Conservation (phyloP, 352 stramenopile species). For the Globisporangium mamillatum region DNA sequence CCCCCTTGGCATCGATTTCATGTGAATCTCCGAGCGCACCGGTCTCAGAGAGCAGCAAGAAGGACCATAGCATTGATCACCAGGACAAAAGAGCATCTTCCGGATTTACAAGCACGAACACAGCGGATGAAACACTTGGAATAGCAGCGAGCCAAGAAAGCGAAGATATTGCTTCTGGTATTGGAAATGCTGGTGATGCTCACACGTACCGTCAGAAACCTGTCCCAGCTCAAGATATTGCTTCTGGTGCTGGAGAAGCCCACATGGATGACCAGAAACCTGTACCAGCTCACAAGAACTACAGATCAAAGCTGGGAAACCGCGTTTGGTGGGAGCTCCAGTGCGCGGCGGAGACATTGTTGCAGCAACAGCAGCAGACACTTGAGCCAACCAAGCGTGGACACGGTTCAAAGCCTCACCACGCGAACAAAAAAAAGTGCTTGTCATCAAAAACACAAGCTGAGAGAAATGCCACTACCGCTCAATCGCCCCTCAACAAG, state of each 20-base stretch:
- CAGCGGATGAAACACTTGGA: neutral
- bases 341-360: constrained; percentile 39
- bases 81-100: neutral
- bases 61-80: neutral
- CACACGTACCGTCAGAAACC: too few species aligned
- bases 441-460: neutral
- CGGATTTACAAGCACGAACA: too few species aligned
- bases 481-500: neutral
- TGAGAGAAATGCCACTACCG: neutral
- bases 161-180: neutral
- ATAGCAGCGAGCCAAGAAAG: neutral
- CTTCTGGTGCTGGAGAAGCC: neutral
- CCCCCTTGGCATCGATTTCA: neutral
- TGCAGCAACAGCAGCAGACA: constrained; percentile 15
- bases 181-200: too few species aligned
- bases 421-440: neutral
- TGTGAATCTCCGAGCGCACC: neutral
- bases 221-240: too few species aligned
- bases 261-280: neutral
- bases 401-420: neutral
- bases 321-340: constrained; percentile 70
- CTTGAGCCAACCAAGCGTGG: neutral
- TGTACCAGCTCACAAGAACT: constrained; percentile 21
- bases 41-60: neutral
- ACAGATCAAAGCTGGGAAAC: constrained; percentile 48